phyloP scores from a whole-genome alignment of 2,329 filamentous ascomycete species.

The Aspergillus japonicus region DNA sequence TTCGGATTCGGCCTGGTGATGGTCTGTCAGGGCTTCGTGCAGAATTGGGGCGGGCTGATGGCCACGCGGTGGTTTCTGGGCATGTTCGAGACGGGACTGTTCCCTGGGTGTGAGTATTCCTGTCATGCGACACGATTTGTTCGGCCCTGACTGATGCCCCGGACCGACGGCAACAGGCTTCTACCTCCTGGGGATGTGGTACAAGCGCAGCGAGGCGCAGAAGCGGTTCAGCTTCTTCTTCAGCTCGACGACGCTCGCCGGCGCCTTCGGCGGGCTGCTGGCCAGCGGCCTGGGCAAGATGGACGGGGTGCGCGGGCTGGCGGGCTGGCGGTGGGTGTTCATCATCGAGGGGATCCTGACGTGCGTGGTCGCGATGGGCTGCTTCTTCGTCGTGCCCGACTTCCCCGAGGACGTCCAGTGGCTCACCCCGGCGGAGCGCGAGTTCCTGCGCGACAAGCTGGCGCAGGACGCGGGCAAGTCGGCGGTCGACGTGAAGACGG shows the following conservation, averaged over 20 bases:
- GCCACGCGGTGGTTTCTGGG: conserved; percentile 79
- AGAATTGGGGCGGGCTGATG: conserved; percentile 73
- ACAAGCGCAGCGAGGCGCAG: conserved; percentile 79
- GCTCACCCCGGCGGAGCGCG: conserved; percentile 64
- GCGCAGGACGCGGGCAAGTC: conserved; percentile 66
- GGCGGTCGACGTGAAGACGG: conserved; percentile 61
- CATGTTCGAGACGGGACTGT: conserved; percentile 68
- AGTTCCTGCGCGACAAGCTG: conserved; percentile 64
- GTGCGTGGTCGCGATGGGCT: conserved; percentile 55
- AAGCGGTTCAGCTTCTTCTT: conserved; percentile 90
- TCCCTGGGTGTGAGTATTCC: conserved; percentile 58
- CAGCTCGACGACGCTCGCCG: conserved; percentile 60
- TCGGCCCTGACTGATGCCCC: neutral
- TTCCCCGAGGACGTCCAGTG: conserved; percentile 72
- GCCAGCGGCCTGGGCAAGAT: conserved; percentile 59
- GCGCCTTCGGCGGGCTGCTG: conserved; percentile 60
- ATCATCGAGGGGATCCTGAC: conserved; percentile 64
- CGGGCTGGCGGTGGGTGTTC: conserved; percentile 49
- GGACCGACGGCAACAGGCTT: conserved; percentile 27
- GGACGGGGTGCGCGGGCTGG: conserved; percentile 55
- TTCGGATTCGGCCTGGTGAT: conserved; percentile 76
- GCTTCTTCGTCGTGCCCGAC: conserved; percentile 65
- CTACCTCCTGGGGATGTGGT: conserved; percentile 77
- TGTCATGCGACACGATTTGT: neutral
- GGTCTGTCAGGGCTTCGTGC: conserved; percentile 71